Conservation (phyloP, 306 rosid genomes). For the Geum urbanum region DNA sequence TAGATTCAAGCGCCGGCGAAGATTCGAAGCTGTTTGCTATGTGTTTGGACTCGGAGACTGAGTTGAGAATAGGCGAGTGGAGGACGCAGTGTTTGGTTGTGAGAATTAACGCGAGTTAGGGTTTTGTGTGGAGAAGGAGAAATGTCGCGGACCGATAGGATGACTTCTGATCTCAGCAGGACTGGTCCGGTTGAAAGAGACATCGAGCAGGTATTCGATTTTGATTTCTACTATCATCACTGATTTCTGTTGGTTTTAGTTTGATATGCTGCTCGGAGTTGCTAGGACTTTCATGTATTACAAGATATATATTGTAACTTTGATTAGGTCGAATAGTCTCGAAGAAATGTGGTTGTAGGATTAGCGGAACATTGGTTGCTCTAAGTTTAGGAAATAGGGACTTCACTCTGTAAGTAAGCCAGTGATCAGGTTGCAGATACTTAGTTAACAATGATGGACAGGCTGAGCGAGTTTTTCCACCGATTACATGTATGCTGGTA, state of each 20-base stretch:
- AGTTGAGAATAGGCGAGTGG: conserved; percentile 51
- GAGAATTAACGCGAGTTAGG: conserved; percentile 49
- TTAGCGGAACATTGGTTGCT: conserved; percentile 14
- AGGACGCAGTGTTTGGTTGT: conserved; percentile 48
- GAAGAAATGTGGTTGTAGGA: conserved; percentile 9
- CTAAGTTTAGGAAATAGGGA: conserved; percentile 14
- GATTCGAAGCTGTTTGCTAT: conserved; percentile 37
- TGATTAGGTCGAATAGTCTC: conserved; percentile 1
- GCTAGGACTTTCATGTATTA: too few species aligned
- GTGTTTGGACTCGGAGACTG: conserved; percentile 38
- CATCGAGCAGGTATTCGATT: conserved; percentile 67
- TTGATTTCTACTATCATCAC: too few species aligned
- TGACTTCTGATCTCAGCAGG: conserved; percentile 89
- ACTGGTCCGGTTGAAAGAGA: conserved; percentile 86
- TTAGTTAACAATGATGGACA: neutral
- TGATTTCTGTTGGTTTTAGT: too few species aligned
- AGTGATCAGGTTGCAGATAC: neutral
- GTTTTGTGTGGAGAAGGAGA: conserved; percentile 22
- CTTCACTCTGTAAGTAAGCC: neutral
- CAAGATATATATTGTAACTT: neutral
- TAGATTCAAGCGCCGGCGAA: conserved; percentile 45
- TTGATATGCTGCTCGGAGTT: too few species aligned
- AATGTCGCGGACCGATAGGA: conserved; percentile 71
- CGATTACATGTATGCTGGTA: neutral
- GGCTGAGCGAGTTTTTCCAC: neutral